A percentile compares a stretch with the other conserved stretches of the same genome.
Evolutionary conservation across 2,329 filamentous ascomycete genomes (phyloP).

Genomic region (Alternaria gaisen): DNA sequence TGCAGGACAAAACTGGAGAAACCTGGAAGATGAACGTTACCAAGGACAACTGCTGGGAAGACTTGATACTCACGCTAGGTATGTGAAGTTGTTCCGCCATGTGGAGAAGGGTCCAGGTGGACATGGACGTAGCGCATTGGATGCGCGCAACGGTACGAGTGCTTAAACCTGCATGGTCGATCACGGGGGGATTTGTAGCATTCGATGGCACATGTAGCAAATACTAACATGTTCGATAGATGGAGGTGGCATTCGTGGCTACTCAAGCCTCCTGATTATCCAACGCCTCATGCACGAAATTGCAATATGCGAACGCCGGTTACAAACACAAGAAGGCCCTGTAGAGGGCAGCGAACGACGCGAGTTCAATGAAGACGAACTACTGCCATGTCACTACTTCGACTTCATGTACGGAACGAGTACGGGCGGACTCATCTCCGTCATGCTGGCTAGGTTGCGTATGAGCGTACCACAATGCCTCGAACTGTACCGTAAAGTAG

Average conservation of each 20-base stretch:
- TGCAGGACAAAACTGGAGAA: slow-evolving; percentile 53
- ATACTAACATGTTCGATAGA: slow-evolving; percentile 44
- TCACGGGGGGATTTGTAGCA: neutral
- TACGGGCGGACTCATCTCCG: slow-evolving; percentile 62
- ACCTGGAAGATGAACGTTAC: slow-evolving; percentile 54
- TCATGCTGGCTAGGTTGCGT: slow-evolving; percentile 59
- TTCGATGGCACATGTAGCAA: neutral
- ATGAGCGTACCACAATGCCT: slow-evolving; percentile 60
- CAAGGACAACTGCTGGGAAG: slow-evolving; percentile 57
- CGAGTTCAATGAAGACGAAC: slow-evolving; percentile 53
- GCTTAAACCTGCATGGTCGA: neutral
- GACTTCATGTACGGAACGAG: slow-evolving; percentile 64
- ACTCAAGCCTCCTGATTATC: slow-evolving; percentile 60
- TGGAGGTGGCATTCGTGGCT: slow-evolving; percentile 62
- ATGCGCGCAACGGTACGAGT: neutral
- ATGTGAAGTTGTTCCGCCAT: slow-evolving; percentile 23
- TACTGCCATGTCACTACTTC: slow-evolving; percentile 62
- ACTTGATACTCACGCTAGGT: slow-evolving; percentile 58
- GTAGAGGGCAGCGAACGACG: slow-evolving; percentile 34
- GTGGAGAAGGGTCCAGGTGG: slow-evolving; percentile 1
- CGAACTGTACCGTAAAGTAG: slow-evolving; percentile 58
- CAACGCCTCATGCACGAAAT: slow-evolving; percentile 60
- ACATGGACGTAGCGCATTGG: neutral
- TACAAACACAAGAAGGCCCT: slow-evolving; percentile 56
- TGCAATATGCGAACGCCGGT: slow-evolving; percentile 53